Evolutionary conservation across 805 yeast genomes (phyloP).

Genomic region (Wickerhamomyces alni): DNA sequence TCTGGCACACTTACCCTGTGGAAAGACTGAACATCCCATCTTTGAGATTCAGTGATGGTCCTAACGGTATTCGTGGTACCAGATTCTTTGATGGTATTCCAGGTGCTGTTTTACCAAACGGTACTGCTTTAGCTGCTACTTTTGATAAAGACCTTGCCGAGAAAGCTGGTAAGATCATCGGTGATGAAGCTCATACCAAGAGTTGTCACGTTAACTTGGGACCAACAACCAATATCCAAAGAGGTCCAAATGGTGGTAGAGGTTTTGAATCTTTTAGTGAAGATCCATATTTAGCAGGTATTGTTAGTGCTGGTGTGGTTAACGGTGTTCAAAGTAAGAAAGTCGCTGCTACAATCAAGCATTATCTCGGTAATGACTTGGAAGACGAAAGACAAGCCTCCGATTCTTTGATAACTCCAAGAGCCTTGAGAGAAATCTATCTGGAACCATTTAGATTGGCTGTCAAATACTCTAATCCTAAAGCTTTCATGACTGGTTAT

Average conservation of each 20-base stretch:
- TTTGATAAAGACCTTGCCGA: conserved; percentile 39
- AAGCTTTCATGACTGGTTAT: conserved; percentile 53
- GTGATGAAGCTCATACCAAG: conserved; percentile 42
- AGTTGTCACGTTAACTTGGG: conserved; percentile 41
- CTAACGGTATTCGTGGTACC: conserved; percentile 53
- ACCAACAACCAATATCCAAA: conserved; percentile 40
- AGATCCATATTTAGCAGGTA: conserved; percentile 44
- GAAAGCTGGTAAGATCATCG: conserved; percentile 43
- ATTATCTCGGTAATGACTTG: conserved; percentile 53
- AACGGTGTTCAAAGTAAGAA: conserved; percentile 44
- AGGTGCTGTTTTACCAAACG: conserved; percentile 50
- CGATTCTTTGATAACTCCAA: conserved; percentile 42
- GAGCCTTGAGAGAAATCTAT: conserved; percentile 60
- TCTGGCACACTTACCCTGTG: conserved; percentile 38
- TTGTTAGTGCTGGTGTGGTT: conserved; percentile 35
- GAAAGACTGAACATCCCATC: conserved; percentile 35
- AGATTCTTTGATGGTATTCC: conserved; percentile 41
- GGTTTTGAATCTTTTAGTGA: conserved; percentile 52
- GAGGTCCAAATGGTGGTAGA: conserved; percentile 50
- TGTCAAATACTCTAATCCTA: conserved; percentile 44
- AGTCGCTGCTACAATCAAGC: conserved; percentile 47
- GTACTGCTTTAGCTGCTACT: conserved; percentile 48
- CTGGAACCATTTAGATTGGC: conserved; percentile 57
- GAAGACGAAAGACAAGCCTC: conserved; percentile 46
- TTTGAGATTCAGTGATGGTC: conserved; percentile 45